Evolutionary conservation across 2,329 filamentous ascomycete species (phyloP).

Genomic region (Beauveria scarabaeidicola): DNA sequence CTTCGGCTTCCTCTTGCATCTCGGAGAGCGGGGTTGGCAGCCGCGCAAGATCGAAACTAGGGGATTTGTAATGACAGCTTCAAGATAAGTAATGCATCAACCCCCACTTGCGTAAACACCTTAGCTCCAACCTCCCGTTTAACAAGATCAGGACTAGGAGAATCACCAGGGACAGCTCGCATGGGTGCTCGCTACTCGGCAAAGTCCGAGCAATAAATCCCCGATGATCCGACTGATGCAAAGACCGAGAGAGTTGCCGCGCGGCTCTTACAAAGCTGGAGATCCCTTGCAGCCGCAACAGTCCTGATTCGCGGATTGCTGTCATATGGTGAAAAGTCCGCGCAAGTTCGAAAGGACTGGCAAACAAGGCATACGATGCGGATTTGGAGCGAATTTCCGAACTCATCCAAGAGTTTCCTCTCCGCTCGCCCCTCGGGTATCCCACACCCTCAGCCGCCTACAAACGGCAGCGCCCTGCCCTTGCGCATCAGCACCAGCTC

Average conservation of each 20-base stretch:
- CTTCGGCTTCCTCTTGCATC: not conserved
- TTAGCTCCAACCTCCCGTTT: not conserved
- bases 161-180: too few species aligned
- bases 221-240: not conserved
- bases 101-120: not conserved
- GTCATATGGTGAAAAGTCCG: too few species aligned
- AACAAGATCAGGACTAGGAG: not conserved
- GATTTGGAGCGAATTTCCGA: too few species aligned
- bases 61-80: constrained; percentile 2
- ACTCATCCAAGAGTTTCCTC: too few species aligned
- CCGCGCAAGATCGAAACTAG: not conserved
- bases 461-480: constrained; percentile 30
- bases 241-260: not conserved
- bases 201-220: too few species aligned
- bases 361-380: too few species aligned
- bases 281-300: not conserved
- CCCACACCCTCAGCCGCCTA: not conserved
- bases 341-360: too few species aligned
- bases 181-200: too few species aligned
- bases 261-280: not conserved
- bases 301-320: not conserved
- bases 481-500: constrained; percentile 44
- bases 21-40: not conserved
- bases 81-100: constrained; percentile 1
- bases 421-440: too few species aligned